Evolutionary conservation across 768 basidiomycete genomes (phyloP), one percentile per base, ranked within the genome.

Genomic region (Podaxis rugospora): DNA sequence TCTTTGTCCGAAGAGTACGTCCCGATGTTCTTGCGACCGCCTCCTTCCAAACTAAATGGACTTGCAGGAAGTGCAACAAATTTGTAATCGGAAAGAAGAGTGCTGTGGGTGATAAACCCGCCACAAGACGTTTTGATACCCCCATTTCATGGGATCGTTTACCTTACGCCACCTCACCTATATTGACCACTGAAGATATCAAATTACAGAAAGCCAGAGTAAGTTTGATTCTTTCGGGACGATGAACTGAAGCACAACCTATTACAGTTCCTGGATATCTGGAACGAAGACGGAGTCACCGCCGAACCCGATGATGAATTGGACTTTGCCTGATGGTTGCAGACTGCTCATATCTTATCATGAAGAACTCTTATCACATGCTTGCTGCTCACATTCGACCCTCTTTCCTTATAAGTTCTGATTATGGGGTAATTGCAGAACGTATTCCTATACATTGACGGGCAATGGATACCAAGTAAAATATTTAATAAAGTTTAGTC

Each of bases 1-100:
- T 85, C 87, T 1, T 71, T 98, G 40, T 89, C 92, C 1, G 95
- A 98, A 77, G 95, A 97, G 95, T 96, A 70, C 61, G 90, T 79
- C 16, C 18, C 23, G 36, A 44, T 36, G 10, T 25, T 35, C 25
- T n/a, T 36, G 23, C 36, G 13, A 35, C 40, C 11, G 9, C 28
- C 14, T 35, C 16, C 23, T 1, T 55, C 63, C 27, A 5, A 47
- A 44, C 55, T 56, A 50, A 57, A 9, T n/a, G 27, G 23, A n/a
- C 27, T 35, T 57, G 21, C 60, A 97, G 95, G 47, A 98, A 97
- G 90, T 94, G 94, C 65, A 79, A 82, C 50, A 98, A 95, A 73
- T 97, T 91, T 69, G 81, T 87, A 3, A 73, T 87, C 4, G 90
- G 90, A 18, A 98, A 98, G 81, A 98, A 98, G 75, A 92, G 86